A percentile compares a stretch with the other conserved stretches of the same genome.
Evolutionary conservation across 2,329 filamentous ascomycete species (phyloP).

Genomic region (Cladosporium sp.): DNA sequence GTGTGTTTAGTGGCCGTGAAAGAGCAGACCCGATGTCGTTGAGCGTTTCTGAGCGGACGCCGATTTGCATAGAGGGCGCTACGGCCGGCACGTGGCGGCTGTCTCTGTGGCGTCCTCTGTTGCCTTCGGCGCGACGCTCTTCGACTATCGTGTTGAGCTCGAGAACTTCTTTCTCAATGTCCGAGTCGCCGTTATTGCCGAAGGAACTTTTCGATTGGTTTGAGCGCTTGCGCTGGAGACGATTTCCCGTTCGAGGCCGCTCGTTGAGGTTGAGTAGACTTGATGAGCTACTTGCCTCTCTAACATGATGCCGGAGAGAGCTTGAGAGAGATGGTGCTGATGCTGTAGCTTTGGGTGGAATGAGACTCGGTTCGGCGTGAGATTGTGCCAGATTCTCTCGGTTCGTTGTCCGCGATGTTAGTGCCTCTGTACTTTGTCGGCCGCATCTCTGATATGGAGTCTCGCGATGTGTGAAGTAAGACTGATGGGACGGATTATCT

Average conservation of each 20-base stretch:
- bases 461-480: slow-evolving; percentile 13
- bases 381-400: not conserved
- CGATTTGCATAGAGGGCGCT: slow-evolving; percentile 41
- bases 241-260: slow-evolving; percentile 20
- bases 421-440: not conserved
- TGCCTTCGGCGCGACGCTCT: slow-evolving; percentile 38
- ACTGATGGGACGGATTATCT: not conserved
- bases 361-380: no score
- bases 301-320: slow-evolving; percentile 32
- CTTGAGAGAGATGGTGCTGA: slow-evolving; percentile 14
- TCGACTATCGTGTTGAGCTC: slow-evolving; percentile 49
- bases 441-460: slow-evolving; percentile 18
- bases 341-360: not conserved
- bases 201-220: slow-evolving; percentile 17
- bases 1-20: slow-evolving; percentile 34
- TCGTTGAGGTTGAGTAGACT: slow-evolving; percentile 20
- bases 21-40: slow-evolving; percentile 46
- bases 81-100: slow-evolving; percentile 42
- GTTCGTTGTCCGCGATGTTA: not conserved
- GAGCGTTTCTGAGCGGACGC: slow-evolving; percentile 46
- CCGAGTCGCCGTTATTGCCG: slow-evolving; percentile 21
- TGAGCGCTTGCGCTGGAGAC: slow-evolving; percentile 33
- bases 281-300: slow-evolving; percentile 12
- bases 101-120: slow-evolving; percentile 5
- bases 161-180: slow-evolving; percentile 43